These are phyloP conservation scores for Nidula microcarpa DNA, from an alignment of 768 basidiomycete species.

Conservation along the genomic window DNA sequence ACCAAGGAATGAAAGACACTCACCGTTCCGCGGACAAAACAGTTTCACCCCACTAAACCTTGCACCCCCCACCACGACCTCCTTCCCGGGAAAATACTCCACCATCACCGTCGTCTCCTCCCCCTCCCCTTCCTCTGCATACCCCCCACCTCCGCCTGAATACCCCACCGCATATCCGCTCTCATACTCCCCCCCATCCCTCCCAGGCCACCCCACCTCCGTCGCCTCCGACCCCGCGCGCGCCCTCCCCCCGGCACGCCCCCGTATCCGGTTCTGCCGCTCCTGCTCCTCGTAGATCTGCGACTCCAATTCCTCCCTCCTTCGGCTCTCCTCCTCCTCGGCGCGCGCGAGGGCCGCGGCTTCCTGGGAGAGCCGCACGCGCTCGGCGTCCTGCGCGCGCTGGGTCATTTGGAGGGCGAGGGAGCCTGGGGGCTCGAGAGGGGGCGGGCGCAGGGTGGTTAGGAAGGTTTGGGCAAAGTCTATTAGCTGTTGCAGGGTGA, in stretches of 20 bases:
- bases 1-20: constrained; percentile 7
- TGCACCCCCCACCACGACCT: constrained; percentile 41
- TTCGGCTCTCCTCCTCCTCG: no score
- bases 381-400: constrained; percentile 68
- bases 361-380: constrained; percentile 29
- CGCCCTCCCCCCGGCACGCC: constrained; percentile 23
- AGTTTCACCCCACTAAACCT: constrained; percentile 64
- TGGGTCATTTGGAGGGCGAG: constrained; percentile 77
- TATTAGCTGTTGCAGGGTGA: constrained; percentile 44
- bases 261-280: no score
- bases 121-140: no score
- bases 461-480: constrained; percentile 74
- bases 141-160: no score
- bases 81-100: no score
- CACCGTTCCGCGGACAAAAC: constrained; percentile 71
- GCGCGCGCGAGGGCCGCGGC: no score
- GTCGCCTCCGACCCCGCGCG: constrained; percentile 72
- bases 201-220: constrained; percentile 30
- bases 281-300: no score
- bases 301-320: no score
- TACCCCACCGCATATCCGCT: no score
- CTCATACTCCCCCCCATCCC: no score
- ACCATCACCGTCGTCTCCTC: no score
- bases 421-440: constrained; percentile 60
- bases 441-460: constrained; percentile 48